Conservation (phyloP, 2,329 filamentous ascomycete genomes). For the Ophiostoma himal-ulmi region DNA sequence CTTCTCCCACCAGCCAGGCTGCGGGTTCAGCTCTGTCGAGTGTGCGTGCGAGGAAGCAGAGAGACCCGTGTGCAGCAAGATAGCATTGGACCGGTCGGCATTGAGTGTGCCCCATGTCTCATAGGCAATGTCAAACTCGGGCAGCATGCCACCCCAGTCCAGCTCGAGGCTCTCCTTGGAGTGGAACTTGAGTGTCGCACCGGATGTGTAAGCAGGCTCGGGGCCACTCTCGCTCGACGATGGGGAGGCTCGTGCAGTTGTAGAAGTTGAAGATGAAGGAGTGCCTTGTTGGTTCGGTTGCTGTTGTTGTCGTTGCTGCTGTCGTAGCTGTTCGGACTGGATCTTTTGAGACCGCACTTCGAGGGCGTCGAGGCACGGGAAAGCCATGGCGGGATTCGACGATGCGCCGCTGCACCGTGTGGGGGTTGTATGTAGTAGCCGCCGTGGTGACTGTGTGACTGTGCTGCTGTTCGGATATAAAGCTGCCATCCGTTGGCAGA, state of each 20-base stretch:
- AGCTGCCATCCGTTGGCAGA: not conserved
- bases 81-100: slow-evolving; percentile 74
- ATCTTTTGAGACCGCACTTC: slow-evolving; percentile 58
- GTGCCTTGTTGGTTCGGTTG: not conserved
- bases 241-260: not conserved
- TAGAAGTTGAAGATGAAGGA: not conserved
- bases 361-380: slow-evolving; percentile 81
- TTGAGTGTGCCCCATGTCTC: slow-evolving; percentile 88
- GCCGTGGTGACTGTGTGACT: not conserved
- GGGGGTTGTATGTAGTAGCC: slow-evolving; percentile 27
- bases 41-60: slow-evolving; percentile 97
- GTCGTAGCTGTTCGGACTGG: slow-evolving; percentile 10
- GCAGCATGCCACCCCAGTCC: slow-evolving; percentile 92
- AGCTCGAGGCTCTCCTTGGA: slow-evolving; percentile 70
- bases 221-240: slow-evolving; percentile 60
- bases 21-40: slow-evolving; percentile 78
- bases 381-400: slow-evolving; percentile 80
- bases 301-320: not conserved
- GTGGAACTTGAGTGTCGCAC: slow-evolving; percentile 72
- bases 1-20: slow-evolving; percentile 97
- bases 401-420: slow-evolving; percentile 45
- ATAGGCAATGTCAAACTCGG: slow-evolving; percentile 84
- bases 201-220: slow-evolving; percentile 89
- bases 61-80: slow-evolving; percentile 86
- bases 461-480: not conserved